Conservation (phyloP, 164 flowering plant species). For the Dillenia turbinata region DNA sequence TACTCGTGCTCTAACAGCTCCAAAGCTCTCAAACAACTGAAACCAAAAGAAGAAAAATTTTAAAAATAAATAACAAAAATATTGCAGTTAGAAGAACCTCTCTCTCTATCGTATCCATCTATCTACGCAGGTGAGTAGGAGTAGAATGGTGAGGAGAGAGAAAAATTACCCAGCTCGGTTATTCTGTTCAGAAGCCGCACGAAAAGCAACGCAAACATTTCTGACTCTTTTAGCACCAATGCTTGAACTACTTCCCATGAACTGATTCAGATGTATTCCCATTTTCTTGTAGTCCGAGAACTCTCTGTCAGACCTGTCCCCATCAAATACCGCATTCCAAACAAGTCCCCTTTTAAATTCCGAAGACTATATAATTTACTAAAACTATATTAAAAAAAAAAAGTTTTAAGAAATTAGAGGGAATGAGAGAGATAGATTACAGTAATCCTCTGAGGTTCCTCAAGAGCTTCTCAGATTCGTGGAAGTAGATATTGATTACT, state of each 20-base stretch:
- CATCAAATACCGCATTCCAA: not conserved
- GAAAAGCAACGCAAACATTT: slow-evolving; percentile 81
- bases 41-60: not conserved
- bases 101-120: too few relatives aligned
- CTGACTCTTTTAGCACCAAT: slow-evolving; percentile 85
- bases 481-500: slow-evolving; percentile 76
- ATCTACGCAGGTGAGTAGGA: too few relatives aligned
- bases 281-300: slow-evolving; percentile 73
- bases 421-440: slow-evolving; percentile 22
- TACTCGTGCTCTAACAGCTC: slow-evolving; percentile 84
- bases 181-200: slow-evolving; percentile 75
- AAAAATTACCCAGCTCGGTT: slow-evolving; percentile 58
- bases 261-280: slow-evolving; percentile 84
- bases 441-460: slow-evolving; percentile 51
- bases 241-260: slow-evolving; percentile 97
- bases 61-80: not conserved
- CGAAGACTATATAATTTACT: too few relatives aligned
- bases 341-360: not conserved
- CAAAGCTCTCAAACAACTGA: slow-evolving; percentile 75
- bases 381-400: not conserved
- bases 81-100: not conserved
- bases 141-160: not conserved
- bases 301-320: slow-evolving; percentile 65
- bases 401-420: not conserved
- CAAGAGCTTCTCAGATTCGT: slow-evolving; percentile 86